phyloP scores from a whole-genome alignment of 2,329 filamentous ascomycete species.

The Endoconidiophora laricicola region DNA sequence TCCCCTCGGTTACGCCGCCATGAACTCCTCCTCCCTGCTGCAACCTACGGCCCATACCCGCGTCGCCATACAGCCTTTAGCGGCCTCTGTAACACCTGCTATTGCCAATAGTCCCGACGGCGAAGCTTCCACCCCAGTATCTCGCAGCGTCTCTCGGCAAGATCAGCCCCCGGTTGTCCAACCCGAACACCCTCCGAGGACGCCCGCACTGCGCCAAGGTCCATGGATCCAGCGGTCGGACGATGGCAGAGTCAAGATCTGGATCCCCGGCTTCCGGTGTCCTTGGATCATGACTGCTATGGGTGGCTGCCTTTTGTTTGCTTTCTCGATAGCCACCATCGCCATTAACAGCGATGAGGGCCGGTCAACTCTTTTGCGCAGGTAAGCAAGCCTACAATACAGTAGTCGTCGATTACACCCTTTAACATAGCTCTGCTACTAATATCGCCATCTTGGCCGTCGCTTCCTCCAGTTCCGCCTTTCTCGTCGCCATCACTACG shows the following conservation, averaged over 20 bases:
- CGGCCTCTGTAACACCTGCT: neutral
- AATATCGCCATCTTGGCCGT: neutral
- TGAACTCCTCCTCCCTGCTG: too few species aligned
- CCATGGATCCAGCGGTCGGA: neutral
- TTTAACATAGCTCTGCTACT: neutral
- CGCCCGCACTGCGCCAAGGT: neutral
- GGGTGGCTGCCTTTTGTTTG: neutral
- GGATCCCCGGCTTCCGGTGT: neutral
- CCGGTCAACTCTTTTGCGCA: neutral
- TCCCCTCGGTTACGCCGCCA: neutral
- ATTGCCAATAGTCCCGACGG: neutral
- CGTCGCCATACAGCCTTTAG: too few species aligned
- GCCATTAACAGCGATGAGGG: slow-evolving; percentile 3
- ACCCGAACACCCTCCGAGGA: neutral
- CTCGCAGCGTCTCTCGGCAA: neutral
- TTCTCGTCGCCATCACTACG: slow-evolving; percentile 6
- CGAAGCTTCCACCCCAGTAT: neutral
- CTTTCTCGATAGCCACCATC: slow-evolving; percentile 6
- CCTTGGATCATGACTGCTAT: neutral
- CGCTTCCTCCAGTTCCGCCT: neutral
- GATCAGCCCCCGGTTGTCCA: neutral
- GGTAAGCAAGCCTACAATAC: neutral
- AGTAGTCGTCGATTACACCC: neutral
- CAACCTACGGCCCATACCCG: neutral
- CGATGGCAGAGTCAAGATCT: neutral